These are phyloP conservation scores for Ambrosiella beaveri DNA, from an alignment of 2,329 filamentous ascomycete genomes.

Conservation along the genomic window DNA sequence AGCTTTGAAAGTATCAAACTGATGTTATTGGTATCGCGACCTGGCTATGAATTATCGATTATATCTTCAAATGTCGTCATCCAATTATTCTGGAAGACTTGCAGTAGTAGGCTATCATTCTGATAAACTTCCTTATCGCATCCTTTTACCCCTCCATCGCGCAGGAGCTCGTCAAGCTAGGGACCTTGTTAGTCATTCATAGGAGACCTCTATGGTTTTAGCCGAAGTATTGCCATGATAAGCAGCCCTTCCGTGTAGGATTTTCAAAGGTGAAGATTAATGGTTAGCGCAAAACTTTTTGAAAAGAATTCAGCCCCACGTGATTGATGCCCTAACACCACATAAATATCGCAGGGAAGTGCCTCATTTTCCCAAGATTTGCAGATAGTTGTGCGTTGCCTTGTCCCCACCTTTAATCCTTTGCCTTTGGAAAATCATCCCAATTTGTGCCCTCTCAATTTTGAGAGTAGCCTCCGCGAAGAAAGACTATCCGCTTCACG, in stretches of 20 bases:
- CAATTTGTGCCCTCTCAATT: constrained; percentile 13
- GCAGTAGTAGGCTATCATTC: background rate
- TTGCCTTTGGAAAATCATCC: constrained; percentile 7
- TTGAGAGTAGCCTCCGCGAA: constrained; percentile 11
- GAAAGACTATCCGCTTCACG: constrained; percentile 13
- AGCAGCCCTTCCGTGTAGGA: background rate
- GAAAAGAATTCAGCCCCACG: background rate
- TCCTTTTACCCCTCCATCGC: constrained; percentile 2
- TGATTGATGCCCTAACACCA: constrained; percentile 10
- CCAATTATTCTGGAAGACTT: background rate
- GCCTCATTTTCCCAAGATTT: background rate
- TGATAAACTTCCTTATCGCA: constrained; percentile 2
- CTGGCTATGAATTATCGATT: background rate
- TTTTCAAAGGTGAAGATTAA: background rate
- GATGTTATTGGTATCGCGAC: background rate
- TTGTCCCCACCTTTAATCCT: constrained; percentile 11
- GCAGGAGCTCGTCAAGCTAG: background rate
- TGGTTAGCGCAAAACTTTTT: background rate
- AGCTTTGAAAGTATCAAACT: background rate
- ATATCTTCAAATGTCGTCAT: background rate
- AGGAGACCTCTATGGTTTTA: background rate
- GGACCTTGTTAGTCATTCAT: background rate
- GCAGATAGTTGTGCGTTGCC: constrained; percentile 4
- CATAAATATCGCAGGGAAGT: background rate
- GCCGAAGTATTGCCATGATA: background rate